Percentiles rank a stretch among this genome's conserved stretches.
phyloP scores from a whole-genome alignment of 139 green algal genomes.

The Chlamydomonas sp. region DNA sequence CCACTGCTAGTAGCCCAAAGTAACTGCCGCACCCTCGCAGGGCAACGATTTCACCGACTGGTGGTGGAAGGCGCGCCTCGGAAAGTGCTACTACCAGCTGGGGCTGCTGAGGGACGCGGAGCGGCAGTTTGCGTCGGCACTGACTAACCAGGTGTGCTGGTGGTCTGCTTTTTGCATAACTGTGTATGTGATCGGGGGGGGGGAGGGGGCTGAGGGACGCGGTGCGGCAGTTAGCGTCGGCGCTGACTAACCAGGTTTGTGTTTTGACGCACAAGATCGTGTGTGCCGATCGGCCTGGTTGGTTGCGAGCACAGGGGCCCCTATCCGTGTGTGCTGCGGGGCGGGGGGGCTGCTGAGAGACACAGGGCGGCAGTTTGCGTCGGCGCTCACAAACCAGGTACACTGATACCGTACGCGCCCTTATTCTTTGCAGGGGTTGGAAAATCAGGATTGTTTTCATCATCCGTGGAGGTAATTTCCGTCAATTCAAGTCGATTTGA shows the following conservation, averaged over 20 bases:
- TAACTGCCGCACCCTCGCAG: no score
- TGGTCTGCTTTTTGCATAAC: no score
- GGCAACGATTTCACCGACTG: slow-evolving; percentile 44
- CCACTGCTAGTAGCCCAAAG: no score
- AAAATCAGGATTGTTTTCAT: no score
- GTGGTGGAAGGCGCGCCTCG: slow-evolving; percentile 78
- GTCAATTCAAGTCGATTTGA: no score
- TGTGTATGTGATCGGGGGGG: background rate
- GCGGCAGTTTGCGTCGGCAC: slow-evolving; percentile 56
- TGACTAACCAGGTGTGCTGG: slow-evolving; percentile 27
- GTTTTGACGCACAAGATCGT: no score
- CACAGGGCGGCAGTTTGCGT: slow-evolving; percentile 64
- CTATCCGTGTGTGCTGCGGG: slow-evolving; percentile 19
- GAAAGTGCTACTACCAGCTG: slow-evolving; percentile 78
- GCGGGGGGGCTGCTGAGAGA: slow-evolving; percentile 56
- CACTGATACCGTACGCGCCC: no score
- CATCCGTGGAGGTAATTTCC: no score
- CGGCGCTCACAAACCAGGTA: slow-evolving; percentile 30
- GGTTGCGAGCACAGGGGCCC: slow-evolving; percentile 20
- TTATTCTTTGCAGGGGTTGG: no score
- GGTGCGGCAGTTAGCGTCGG: slow-evolving; percentile 62
- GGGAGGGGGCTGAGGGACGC: slow-evolving; percentile 60
- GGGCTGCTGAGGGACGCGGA: slow-evolving; percentile 68
- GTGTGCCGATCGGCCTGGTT: background rate
- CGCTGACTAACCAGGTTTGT: slow-evolving; percentile 27